Percentiles rank a stretch among this genome's conserved stretches.
These are phyloP conservation scores for Chalciporus sp. DNA, from an alignment of 1,284 basidiomycete species.

Conservation along the genomic window DNA sequence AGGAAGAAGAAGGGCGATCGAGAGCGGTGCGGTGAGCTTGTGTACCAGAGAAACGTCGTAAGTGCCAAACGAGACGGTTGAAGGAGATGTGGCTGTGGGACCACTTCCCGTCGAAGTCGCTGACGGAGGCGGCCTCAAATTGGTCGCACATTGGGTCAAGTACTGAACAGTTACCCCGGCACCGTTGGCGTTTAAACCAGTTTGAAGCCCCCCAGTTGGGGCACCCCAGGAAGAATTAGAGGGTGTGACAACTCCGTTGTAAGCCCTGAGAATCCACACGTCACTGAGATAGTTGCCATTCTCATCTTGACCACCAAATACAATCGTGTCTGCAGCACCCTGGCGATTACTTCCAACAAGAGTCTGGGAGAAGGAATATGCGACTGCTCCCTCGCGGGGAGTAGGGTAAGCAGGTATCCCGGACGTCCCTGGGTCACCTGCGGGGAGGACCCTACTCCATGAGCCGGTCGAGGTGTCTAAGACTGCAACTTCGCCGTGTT, in stretches of 20 bases:
- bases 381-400: conserved; percentile 71
- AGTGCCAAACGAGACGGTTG: conserved; percentile 26
- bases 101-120: conserved; percentile 26
- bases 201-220: conserved; percentile 58
- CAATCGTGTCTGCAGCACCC: conserved; percentile 68
- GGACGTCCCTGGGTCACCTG: conserved; percentile 64
- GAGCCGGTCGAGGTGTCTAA: conserved; percentile 60
- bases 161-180: conserved; percentile 66
- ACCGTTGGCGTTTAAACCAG: conserved; percentile 64
- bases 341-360: conserved; percentile 57
- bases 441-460: conserved; percentile 75
- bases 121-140: conserved; percentile 32
- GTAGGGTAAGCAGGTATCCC: conserved; percentile 50
- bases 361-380: conserved; percentile 51
- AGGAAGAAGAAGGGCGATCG: conserved; percentile 58
- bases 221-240: conserved; percentile 64
- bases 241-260: conserved; percentile 57
- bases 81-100: conserved; percentile 27
- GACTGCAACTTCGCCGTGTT: conserved; percentile 71
- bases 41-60: conserved; percentile 62
- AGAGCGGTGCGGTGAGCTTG: conserved; percentile 67
- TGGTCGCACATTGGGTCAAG: conserved; percentile 58
- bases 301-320: conserved; percentile 74
- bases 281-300: conserved; percentile 69
- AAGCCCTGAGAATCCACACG: conserved; percentile 75